Percentiles rank a stretch among this genome's conserved stretches.
Evolutionary conservation across 2,329 filamentous ascomycete genomes (phyloP).

Genomic region (Fusarium sp.): DNA sequence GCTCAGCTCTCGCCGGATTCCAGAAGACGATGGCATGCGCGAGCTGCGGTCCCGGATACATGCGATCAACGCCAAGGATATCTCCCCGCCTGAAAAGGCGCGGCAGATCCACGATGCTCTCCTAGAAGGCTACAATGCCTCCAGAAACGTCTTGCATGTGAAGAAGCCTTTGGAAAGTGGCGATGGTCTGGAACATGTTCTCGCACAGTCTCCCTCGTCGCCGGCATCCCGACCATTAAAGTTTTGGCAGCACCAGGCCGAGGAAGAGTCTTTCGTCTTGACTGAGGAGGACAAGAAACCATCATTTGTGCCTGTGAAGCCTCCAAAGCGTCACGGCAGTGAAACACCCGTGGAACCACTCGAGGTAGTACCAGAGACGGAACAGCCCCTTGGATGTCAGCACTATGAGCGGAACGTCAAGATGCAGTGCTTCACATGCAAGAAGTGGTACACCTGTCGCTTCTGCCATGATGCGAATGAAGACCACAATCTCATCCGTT

Average conservation of each 20-base stretch:
- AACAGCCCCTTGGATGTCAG: constrained; percentile 76
- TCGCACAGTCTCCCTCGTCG: constrained; percentile 55
- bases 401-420: constrained; percentile 98
- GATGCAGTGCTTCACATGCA: constrained; percentile 89
- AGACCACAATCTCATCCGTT: constrained; percentile 81
- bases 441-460: constrained; percentile 93
- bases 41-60: constrained; percentile 74
- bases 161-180: constrained; percentile 26
- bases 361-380: constrained; percentile 38
- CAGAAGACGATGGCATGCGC: constrained; percentile 84
- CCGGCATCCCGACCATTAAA: constrained; percentile 61
- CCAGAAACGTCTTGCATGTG: constrained; percentile 36
- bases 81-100: constrained; percentile 73
- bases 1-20: constrained; percentile 56
- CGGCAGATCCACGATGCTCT: constrained; percentile 76
- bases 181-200: constrained; percentile 40
- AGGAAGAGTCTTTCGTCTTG: constrained; percentile 60
- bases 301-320: constrained; percentile 71
- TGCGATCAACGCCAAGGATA: constrained; percentile 70
- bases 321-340: constrained; percentile 57
- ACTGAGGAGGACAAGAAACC: constrained; percentile 71
- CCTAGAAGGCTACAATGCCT: constrained; percentile 72
- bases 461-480: constrained; percentile 91
- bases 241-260: constrained; percentile 66
- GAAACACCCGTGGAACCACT: constrained; percentile 46